Evolutionary conservation across 163 green algal genomes (phyloP).

Genomic region (Scenedesmus sp.): DNA sequence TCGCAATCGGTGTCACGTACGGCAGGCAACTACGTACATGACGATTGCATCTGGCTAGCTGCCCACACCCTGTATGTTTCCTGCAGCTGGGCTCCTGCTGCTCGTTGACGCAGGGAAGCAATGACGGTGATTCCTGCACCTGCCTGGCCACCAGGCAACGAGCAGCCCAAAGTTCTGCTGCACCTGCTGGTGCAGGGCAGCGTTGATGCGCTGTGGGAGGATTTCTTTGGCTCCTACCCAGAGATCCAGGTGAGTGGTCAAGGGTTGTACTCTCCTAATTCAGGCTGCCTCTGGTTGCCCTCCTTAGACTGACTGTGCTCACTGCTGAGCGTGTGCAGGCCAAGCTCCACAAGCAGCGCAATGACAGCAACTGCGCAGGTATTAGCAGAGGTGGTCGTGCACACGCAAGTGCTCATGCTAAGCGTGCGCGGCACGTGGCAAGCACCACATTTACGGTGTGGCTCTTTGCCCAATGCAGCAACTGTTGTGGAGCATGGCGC

Average conservation of each 20-base stretch:
- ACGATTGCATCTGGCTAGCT: background rate
- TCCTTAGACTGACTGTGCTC: background rate
- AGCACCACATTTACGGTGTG: background rate
- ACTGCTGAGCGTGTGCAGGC: conserved; percentile 25
- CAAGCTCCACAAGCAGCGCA: conserved; percentile 51
- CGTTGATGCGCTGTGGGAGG: conserved; percentile 40
- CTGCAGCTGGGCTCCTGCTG: background rate
- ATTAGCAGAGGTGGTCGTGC: background rate
- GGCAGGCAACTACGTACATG: background rate
- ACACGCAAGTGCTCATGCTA: background rate
- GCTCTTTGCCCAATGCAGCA: too few relatives aligned
- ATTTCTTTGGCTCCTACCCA: conserved; percentile 44
- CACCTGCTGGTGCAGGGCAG: conserved; percentile 10
- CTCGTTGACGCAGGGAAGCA: background rate
- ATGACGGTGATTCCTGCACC: background rate
- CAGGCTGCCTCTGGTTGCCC: background rate
- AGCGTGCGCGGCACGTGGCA: background rate
- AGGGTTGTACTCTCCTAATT: background rate
- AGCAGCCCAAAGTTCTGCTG: conserved; percentile 39
- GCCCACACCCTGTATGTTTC: background rate
- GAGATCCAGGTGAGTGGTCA: conserved; percentile 20
- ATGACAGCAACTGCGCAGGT: conserved; percentile 50
- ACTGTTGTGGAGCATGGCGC: too few relatives aligned
- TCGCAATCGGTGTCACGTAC: background rate
- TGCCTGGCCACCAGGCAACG: conserved; percentile 30